Base-by-base conservation (phyloP, 2,329 filamentous ascomycete species). In the Penicillium brasilianum region DNA sequence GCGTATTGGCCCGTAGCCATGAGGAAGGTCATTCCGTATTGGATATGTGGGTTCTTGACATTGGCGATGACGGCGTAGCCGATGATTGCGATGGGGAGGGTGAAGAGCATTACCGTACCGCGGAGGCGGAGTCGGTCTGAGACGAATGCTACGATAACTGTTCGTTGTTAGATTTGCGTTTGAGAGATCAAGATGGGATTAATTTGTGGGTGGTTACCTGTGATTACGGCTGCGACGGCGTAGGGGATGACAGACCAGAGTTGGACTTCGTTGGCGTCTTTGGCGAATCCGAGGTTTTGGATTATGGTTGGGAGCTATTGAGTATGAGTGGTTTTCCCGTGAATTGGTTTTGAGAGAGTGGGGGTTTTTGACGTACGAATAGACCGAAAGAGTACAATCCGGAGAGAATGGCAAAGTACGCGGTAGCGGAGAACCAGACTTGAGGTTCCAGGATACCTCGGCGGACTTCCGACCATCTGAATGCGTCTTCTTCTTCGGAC, bases 21-120 rank as follows among this genome's bases (percentile, higher is more conserved):
- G 57, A 90, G 77, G 68, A 88, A 88, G 0, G 87, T 89, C 85
- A 89, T 89, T 41, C 81, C 87, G 66, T 89, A 90, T 55, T 86
- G 84, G 4, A 84, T 79, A 1, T 81, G 78, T 1, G 85, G 72
- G 22, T 81, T 78, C 10, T 78, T 71, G 18, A 84, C 79, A 51
- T 86, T 85, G 62, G 85, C 85, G 58, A 90, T 89, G 8, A 84
- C 84, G 0, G 83, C 87, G 66, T 90, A 90, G 16, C 88, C 88
- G 18, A 84, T 78, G 57, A 90, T 89, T 25, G 88, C 86, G 51
- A 90, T 78, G 9, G 87, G 86, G 0, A 90, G 78, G 0, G 85
- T 86, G 72, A 80, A 82, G 3, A 90, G 82, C 85, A 90, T 89
- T 41, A 90, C 74, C 1, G 84, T 74, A 1, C 87, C 87, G 44